phyloP scores from a whole-genome alignment of 148 eudicot genomes.

The Cornus kousa region DNA sequence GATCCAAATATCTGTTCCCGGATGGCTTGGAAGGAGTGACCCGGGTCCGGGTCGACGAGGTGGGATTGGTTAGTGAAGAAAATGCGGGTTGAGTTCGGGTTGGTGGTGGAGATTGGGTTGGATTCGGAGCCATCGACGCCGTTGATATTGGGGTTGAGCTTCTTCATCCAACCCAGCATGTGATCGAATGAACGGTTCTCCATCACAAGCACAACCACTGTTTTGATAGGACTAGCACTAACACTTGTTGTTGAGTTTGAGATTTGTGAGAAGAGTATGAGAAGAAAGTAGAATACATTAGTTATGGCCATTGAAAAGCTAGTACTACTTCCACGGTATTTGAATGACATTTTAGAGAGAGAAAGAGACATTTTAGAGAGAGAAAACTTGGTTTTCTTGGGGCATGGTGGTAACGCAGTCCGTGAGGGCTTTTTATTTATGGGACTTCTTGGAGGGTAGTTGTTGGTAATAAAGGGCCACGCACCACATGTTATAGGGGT shows the following conservation, averaged over 20 bases:
- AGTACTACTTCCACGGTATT: too few relatives aligned
- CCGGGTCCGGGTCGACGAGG: constrained; percentile 87
- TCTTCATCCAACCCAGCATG: constrained; percentile 88
- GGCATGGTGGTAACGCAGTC: too few relatives aligned
- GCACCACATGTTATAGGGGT: too few relatives aligned
- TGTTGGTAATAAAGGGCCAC: too few relatives aligned
- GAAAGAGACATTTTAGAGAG: not conserved
- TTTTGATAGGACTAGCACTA: constrained; percentile 45
- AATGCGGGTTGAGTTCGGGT: constrained; percentile 42
- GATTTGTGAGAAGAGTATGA: constrained; percentile 8
- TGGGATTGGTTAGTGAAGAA: constrained; percentile 51
- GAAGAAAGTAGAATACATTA: constrained; percentile 13
- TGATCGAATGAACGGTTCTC: constrained; percentile 91
- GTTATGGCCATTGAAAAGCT: not conserved
- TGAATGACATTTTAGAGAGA: not conserved
- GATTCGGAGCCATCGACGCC: constrained; percentile 71
- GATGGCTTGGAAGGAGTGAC: constrained; percentile 84
- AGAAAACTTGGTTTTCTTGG: not conserved
- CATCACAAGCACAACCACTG: constrained; percentile 71
- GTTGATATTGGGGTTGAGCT: constrained; percentile 57
- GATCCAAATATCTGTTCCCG: constrained; percentile 81
- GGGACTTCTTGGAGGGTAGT: too few relatives aligned
- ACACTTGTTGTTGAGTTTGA: constrained; percentile 2
- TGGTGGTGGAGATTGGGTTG: constrained; percentile 41
- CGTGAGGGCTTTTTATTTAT: too few relatives aligned